Conservation (phyloP, 2,329 filamentous ascomycete species). For the Sporothrix humicola region DNA sequence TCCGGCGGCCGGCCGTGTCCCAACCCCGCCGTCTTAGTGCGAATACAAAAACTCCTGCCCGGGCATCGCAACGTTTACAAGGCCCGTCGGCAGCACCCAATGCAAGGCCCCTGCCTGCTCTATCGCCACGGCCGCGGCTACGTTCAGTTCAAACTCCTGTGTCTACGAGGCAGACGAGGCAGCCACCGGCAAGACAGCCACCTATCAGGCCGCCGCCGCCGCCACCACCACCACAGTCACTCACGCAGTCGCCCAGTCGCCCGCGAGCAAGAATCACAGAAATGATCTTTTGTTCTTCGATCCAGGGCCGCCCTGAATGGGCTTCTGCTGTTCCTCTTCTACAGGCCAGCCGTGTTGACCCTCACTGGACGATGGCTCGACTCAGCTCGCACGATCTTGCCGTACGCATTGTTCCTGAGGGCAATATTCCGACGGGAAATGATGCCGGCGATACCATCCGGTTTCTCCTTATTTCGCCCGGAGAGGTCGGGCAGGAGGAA, state of each 20-base stretch:
- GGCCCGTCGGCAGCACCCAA: neutral
- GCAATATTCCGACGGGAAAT: neutral
- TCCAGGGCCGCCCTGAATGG: constrained; percentile 49
- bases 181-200: too few relatives aligned
- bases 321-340: constrained; percentile 43
- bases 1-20: neutral
- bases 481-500: constrained; percentile 45
- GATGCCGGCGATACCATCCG: constrained; percentile 42
- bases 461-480: constrained; percentile 50
- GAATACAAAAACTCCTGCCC: neutral
- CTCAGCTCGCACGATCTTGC: constrained; percentile 53
- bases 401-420: constrained; percentile 45
- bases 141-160: neutral
- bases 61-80: neutral
- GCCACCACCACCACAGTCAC: neutral
- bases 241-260: neutral
- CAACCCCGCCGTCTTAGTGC: neutral
- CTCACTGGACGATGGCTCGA: constrained; percentile 36
- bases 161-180: too few relatives aligned
- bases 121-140: neutral
- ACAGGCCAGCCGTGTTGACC: constrained; percentile 39
- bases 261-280: neutral
- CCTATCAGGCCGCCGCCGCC: neutral
- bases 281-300: constrained; percentile 47
- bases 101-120: neutral